A percentile compares a stretch with the other conserved stretches of the same genome.
These are phyloP conservation scores for Osmanthus fragrans DNA, from an alignment of 257 asterid genomes.

Conservation along the genomic window DNA sequence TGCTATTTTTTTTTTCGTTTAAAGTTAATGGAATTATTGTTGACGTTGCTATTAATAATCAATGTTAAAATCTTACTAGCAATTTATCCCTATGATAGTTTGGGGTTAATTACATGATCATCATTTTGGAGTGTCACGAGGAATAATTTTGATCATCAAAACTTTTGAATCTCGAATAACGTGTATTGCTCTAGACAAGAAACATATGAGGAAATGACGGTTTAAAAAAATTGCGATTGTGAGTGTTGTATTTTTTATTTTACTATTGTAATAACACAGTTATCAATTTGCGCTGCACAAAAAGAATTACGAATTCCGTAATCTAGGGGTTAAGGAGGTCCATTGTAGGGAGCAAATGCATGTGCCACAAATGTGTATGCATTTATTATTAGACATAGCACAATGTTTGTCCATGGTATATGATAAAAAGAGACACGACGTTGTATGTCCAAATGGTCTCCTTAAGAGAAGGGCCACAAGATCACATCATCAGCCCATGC, in stretches of 20 bases:
- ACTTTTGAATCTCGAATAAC: too few species aligned
- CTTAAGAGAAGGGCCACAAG: slow-evolving; percentile 15
- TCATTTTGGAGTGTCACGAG: too few species aligned
- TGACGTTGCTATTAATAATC: not conserved
- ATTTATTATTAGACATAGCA: slow-evolving; percentile 51
- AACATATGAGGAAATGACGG: too few species aligned
- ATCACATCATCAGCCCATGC: not conserved
- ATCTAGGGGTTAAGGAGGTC: slow-evolving; percentile 26
- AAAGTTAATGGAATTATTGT: too few species aligned
- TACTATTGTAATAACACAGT: not conserved
- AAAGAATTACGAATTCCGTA: slow-evolving; percentile 2
- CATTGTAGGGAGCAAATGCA: slow-evolving; percentile 35
- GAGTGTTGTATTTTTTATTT: too few species aligned
- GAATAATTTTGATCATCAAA: too few species aligned
- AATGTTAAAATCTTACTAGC: not conserved
- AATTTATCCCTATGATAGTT: too few species aligned
- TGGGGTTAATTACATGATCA: too few species aligned
- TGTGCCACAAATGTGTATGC: slow-evolving; percentile 38
- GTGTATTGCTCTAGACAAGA: too few species aligned
- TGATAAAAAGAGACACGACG: slow-evolving; percentile 41
- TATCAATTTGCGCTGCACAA: not conserved
- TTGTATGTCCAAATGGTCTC: slow-evolving; percentile 46
- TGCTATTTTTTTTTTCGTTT: too few species aligned
- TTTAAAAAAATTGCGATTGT: too few species aligned
- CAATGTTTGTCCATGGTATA: slow-evolving; percentile 43